Percentiles rank a stretch among this genome's conserved stretches.
Evolutionary conservation across 2,329 filamentous ascomycete species (phyloP).

Genomic region (Ustulina deusta): DNA sequence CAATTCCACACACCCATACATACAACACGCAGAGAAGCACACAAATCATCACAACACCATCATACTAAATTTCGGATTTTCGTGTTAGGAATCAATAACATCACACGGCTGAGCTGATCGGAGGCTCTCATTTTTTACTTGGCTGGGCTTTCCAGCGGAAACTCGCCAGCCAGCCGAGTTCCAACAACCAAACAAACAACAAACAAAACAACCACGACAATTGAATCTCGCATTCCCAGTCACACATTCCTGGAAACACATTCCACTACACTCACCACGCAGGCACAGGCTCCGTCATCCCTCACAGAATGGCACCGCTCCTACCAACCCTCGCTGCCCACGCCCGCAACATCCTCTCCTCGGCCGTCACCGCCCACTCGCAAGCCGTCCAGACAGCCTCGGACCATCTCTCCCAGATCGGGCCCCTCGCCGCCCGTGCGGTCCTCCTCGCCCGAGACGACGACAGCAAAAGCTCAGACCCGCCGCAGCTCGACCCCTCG

Average conservation of each 20-base stretch:
- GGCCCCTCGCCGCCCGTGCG: constrained; percentile 58
- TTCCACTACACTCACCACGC: constrained; percentile 16
- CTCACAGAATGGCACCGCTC: constrained; percentile 50
- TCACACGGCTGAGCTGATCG: constrained; percentile 30
- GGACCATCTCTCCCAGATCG: constrained; percentile 50
- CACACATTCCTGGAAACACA: constrained; percentile 20
- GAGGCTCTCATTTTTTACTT: constrained; percentile 35
- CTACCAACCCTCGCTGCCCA: constrained; percentile 48
- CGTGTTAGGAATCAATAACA: constrained; percentile 15
- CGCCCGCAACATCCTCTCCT: constrained; percentile 48
- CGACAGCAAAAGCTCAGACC: constrained; percentile 38
- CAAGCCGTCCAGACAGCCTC: constrained; percentile 49
- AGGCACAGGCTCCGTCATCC: background rate
- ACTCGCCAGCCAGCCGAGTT: constrained; percentile 43
- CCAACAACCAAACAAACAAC: constrained; percentile 12
- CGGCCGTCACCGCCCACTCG: constrained; percentile 40
- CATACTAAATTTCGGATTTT: constrained; percentile 1
- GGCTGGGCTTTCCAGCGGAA: constrained; percentile 48
- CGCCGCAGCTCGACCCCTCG: constrained; percentile 54
- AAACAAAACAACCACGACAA: constrained; percentile 8
- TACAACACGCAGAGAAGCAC: background rate
- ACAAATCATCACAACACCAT: constrained; percentile 13
- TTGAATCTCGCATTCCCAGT: constrained; percentile 20
- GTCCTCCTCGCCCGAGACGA: constrained; percentile 58
- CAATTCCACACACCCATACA: constrained; percentile 13